Evolutionary conservation across 2,329 filamentous ascomycete genomes (phyloP), one percentile per base, ranked within the genome.

Genomic region (Huntiella decipiens): DNA sequence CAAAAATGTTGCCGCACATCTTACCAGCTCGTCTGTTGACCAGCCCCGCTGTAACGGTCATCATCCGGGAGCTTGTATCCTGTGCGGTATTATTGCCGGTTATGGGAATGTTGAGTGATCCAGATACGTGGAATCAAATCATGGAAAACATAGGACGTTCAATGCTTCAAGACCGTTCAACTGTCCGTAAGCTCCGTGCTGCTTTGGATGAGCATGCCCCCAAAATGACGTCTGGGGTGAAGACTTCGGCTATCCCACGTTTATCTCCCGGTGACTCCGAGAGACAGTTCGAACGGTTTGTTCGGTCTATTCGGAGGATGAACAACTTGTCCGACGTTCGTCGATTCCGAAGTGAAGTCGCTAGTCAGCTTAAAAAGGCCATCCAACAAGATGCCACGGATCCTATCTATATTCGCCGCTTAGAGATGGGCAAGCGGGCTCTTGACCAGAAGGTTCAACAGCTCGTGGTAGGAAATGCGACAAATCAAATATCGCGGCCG

Each of bases 91-190:
- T 98, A 34, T 78, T 77, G 37, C 91, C 91, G 1, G 65, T 92
- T 16, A 70, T 95, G 57, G 77, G 80, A 54, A 66, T 86, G 51
- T 66, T 98, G 13, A 75, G 83, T 4, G 88, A 98, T 54, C 87
- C 92, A 1, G 92, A 98, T 63, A 93, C 82, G 6, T 98, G 88
- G 88, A 96, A 98, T 56, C 87, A 95, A 60, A 62, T 94, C 50
- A 85, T 96, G 70, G 88, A 96, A 61, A 87, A 79, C 47, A 85
- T 79, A 61, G 82, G 86, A 13, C 78, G 83, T 43, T 80, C 81
- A 19, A 80, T 93, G 66, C 69, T 98, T 37, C 91, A 96, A 60
- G 92, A 98, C 59, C 77, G 92, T 34, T 96, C 93, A 52, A 95
- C 87, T 0, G 88, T 98, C 35, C 79, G 83, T 47, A 93, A 86